Evolutionary conservation across 805 yeast species (phyloP).

Genomic region (Soucietia sequanensis): DNA sequence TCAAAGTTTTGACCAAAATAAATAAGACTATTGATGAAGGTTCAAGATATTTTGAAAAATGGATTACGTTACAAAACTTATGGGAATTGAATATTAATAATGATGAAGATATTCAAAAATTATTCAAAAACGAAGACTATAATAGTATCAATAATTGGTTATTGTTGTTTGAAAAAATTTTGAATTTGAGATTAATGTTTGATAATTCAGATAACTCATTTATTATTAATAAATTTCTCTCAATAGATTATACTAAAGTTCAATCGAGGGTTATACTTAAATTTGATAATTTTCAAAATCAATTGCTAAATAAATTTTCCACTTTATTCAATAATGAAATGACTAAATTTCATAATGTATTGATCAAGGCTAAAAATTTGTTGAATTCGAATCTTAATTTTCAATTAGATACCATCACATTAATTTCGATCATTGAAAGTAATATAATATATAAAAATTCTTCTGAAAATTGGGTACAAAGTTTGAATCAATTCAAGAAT

Average conservation of each 20-base stretch:
- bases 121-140: slow-evolving; percentile 20
- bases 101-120: slow-evolving; percentile 32
- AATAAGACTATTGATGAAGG: slow-evolving; percentile 32
- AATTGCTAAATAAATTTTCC: slow-evolving; percentile 41
- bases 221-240: slow-evolving; percentile 36
- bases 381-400: slow-evolving; percentile 33
- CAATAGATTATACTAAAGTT: slow-evolving; percentile 50
- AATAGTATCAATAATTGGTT: slow-evolving; percentile 48
- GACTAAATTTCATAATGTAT: slow-evolving; percentile 22
- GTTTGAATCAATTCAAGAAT: slow-evolving; percentile 10
- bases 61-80: slow-evolving; percentile 56
- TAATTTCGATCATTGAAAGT: slow-evolving; percentile 39
- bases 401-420: slow-evolving; percentile 31
- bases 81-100: slow-evolving; percentile 53
- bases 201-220: slow-evolving; percentile 46
- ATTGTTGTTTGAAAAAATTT: slow-evolving; percentile 41
- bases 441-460: slow-evolving; percentile 9
- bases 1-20: slow-evolving; percentile 17
- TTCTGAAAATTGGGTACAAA: slow-evolving; percentile 14
- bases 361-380: slow-evolving; percentile 29
- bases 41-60: slow-evolving; percentile 39
- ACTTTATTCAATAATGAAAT: slow-evolving; percentile 30
- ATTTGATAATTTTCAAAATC: slow-evolving; percentile 59
- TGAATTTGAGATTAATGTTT: slow-evolving; percentile 43
- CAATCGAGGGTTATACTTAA: slow-evolving; percentile 51